phyloP scores from a whole-genome alignment of 2,329 filamentous ascomycete genomes.

The Drechslerella coelobrocha region DNA sequence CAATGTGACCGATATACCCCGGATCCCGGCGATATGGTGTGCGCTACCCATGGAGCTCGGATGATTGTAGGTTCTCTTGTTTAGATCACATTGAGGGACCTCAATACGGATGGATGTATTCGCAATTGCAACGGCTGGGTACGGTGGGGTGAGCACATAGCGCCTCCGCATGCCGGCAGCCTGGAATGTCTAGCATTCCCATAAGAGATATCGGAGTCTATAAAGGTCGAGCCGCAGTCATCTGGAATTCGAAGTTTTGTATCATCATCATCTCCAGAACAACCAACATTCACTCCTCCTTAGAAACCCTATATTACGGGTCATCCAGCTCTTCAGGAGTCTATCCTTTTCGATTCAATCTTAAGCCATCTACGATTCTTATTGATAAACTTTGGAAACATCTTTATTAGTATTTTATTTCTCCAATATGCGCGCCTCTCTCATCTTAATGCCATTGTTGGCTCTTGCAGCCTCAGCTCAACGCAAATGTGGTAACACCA shows the following conservation, averaged over 20 bases:
- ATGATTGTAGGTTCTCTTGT: slow-evolving; percentile 34
- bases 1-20: slow-evolving; percentile 15
- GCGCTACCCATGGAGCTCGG: slow-evolving; percentile 42
- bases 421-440: slow-evolving; percentile 46
- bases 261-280: slow-evolving; percentile 31
- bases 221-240: slow-evolving; percentile 32
- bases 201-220: slow-evolving; percentile 19
- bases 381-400: background rate
- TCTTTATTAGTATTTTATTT: background rate
- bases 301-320: no score
- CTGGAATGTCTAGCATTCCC: slow-evolving; percentile 38
- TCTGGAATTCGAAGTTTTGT: slow-evolving; percentile 43
- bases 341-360: background rate
- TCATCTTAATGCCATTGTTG: slow-evolving; percentile 48
- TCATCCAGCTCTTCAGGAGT: no score
- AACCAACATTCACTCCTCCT: slow-evolving; percentile 31
- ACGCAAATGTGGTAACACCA: slow-evolving; percentile 36
- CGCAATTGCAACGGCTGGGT: slow-evolving; percentile 24
- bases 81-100: slow-evolving; percentile 42
- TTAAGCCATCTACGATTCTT: background rate
- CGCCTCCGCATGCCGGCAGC: slow-evolving; percentile 11
- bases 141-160: slow-evolving; percentile 28
- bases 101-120: slow-evolving; percentile 20
- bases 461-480: slow-evolving; percentile 37
- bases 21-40: slow-evolving; percentile 29